Evolutionary conservation across 768 basidiomycete species (phyloP).

Genomic region (Podaxis sp.): DNA sequence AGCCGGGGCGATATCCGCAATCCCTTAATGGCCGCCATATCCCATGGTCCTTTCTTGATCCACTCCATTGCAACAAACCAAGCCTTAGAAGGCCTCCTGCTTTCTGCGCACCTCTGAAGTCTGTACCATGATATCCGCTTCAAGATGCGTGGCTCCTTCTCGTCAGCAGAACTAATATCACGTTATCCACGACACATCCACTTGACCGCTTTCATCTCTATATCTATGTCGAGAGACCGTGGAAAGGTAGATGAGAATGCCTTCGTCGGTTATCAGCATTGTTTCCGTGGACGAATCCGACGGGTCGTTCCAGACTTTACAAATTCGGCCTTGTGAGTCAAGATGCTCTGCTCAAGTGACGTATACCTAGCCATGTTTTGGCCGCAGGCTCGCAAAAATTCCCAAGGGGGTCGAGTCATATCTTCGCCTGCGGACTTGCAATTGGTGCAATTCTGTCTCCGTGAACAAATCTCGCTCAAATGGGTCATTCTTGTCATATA

Average conservation of each 20-base stretch:
- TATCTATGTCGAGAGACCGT: background rate
- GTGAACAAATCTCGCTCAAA: background rate
- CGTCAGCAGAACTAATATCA: conserved; percentile 5
- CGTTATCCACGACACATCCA: background rate
- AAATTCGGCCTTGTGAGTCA: conserved; percentile 7
- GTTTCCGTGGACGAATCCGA: conserved; percentile 1
- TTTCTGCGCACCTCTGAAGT: background rate
- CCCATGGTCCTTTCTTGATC: background rate
- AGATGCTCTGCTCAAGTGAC: conserved; percentile 8
- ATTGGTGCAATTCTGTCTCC: background rate
- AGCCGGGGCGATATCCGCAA: background rate
- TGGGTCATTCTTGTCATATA: background rate
- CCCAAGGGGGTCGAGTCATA: background rate
- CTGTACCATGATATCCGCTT: conserved; percentile 13
- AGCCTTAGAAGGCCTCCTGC: background rate
- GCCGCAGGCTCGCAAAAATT: background rate
- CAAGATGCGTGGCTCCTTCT: background rate
- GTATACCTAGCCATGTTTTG: background rate
- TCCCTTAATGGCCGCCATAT: background rate
- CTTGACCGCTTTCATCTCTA: background rate
- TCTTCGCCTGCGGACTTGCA: background rate
- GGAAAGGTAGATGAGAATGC: background rate
- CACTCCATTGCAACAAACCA: conserved; percentile 1
- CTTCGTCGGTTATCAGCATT: conserved; percentile 12
- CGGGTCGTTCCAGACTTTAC: conserved; percentile 6